Conservation (phyloP, 1,284 basidiomycete genomes). For the Athelia sp. region DNA sequence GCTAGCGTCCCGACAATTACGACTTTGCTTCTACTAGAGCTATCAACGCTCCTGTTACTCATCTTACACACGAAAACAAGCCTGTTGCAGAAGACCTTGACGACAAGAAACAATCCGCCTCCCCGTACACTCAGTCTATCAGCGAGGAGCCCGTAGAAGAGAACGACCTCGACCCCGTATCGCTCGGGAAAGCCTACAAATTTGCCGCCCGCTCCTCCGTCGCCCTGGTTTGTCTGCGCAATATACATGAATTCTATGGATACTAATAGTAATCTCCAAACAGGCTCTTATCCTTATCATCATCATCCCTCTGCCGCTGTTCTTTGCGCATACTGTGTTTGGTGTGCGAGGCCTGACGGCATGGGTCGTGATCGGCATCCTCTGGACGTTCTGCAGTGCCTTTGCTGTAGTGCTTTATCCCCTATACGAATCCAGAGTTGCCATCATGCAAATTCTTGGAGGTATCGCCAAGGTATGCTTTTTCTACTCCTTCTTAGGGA, state of each 20-base stretch:
- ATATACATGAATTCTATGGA: no score
- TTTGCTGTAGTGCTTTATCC: conserved; percentile 81
- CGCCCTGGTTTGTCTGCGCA: no score
- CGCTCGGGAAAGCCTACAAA: conserved; percentile 66
- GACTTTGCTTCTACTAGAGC: conserved; percentile 76
- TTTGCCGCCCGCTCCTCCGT: conserved; percentile 75
- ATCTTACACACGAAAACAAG: conserved; percentile 14
- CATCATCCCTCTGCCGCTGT: conserved; percentile 78
- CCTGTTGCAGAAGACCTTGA: conserved; percentile 23
- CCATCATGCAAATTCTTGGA: conserved; percentile 49
- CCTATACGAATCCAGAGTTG: conserved; percentile 74
- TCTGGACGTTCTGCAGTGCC: conserved; percentile 78
- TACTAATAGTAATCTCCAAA: no score
- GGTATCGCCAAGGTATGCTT: conserved; percentile 59
- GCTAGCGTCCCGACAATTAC: conserved; percentile 74
- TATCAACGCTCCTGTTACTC: conserved; percentile 49
- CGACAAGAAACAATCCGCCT: conserved; percentile 36
- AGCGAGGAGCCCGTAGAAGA: conserved; percentile 34
- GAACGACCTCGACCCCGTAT: conserved; percentile 56
- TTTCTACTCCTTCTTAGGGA: neutral
- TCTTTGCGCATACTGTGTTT: conserved; percentile 75
- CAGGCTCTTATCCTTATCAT: conserved; percentile 65
- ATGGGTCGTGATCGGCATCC: conserved; percentile 76
- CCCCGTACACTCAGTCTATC: conserved; percentile 23
- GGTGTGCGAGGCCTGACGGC: conserved; percentile 63